Percentiles rank a stretch among this genome's conserved stretches.
These are phyloP conservation scores for Dryadomyces sulphureus DNA, from an alignment of 2,329 filamentous ascomycete species.

Conservation along the genomic window DNA sequence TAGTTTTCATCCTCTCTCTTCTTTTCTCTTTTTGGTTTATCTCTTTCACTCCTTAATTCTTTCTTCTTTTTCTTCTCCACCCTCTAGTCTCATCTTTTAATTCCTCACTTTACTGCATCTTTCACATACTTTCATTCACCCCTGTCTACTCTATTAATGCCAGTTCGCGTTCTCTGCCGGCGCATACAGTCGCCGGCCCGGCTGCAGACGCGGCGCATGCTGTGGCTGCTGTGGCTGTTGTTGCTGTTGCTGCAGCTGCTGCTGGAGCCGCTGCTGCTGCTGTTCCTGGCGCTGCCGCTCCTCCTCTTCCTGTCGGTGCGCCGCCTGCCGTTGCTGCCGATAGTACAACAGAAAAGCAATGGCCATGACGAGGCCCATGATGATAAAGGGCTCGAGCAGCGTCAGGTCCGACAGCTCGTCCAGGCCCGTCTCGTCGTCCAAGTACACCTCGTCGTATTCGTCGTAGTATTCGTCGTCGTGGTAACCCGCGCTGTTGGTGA, in stretches of 20 bases:
- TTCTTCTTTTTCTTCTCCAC: no score
- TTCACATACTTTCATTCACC: no score
- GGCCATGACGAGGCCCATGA: slow-evolving; percentile 60
- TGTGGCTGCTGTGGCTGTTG: neutral
- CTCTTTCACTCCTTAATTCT: no score
- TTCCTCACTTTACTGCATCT: no score
- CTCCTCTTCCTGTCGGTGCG: slow-evolving; percentile 26
- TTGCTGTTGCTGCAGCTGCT: neutral
- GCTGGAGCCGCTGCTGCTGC: slow-evolving; percentile 12
- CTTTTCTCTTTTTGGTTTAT: no score
- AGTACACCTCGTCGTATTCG: slow-evolving; percentile 33
- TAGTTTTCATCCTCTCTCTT: no score
- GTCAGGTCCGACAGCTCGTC: slow-evolving; percentile 58
- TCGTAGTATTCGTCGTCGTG: slow-evolving; percentile 49
- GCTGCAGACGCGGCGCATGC: slow-evolving; percentile 1
- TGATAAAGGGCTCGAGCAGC: slow-evolving; percentile 65
- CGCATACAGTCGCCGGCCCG: slow-evolving; percentile 17
- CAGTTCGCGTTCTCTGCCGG: no score
- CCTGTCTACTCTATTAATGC: neutral
- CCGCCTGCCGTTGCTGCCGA: slow-evolving; percentile 53
- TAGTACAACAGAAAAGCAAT: slow-evolving; percentile 73
- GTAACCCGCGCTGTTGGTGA: slow-evolving; percentile 50
- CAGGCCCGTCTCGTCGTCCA: slow-evolving; percentile 37
- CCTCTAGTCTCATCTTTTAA: no score
- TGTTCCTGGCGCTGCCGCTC: slow-evolving; percentile 17